A percentile compares a stretch with the other conserved stretches of the same genome.
These are phyloP conservation scores for Pleurotus salmoneostramineus DNA, from an alignment of 768 basidiomycete species.

Conservation along the genomic window DNA sequence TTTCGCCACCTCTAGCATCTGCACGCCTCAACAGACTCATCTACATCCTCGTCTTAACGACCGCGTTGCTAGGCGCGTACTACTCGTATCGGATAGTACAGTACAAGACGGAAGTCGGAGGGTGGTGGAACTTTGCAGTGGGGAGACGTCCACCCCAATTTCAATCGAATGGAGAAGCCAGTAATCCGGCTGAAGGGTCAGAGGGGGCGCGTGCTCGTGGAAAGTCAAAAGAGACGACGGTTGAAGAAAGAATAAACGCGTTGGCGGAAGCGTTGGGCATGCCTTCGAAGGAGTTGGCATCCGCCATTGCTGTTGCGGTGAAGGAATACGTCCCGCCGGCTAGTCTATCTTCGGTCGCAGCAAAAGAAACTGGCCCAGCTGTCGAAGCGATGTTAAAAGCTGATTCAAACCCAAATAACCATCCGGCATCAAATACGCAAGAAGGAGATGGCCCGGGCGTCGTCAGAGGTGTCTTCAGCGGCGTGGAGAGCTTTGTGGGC, in stretches of 20 bases:
- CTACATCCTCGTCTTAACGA: conserved; percentile 40
- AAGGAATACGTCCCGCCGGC: conserved; percentile 57
- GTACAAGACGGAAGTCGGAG: conserved; percentile 49
- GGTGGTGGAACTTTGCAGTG: conserved; percentile 57
- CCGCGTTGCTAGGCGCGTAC: conserved; percentile 39
- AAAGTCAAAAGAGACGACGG: conserved; percentile 17
- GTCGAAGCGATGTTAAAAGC: conserved; percentile 34
- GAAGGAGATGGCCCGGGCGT: conserved; percentile 16
- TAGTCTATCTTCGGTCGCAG: conserved; percentile 52
- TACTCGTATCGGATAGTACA: conserved; percentile 48
- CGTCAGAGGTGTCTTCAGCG: conserved; percentile 24
- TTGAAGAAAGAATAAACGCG: conserved; percentile 56
- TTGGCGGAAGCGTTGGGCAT: conserved; percentile 63
- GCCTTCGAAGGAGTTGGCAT: conserved; percentile 54
- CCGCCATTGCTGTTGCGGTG: conserved; percentile 59
- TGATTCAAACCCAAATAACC: conserved; percentile 5
- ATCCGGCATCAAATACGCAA: conserved; percentile 8
- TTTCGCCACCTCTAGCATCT: conserved; percentile 41
- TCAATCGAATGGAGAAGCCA: conserved; percentile 7
- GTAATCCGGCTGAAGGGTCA: conserved; percentile 7
- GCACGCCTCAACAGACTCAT: conserved; percentile 45
- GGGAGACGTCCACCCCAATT: conserved; percentile 29
- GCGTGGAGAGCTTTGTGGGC: conserved; percentile 38
- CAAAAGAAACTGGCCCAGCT: conserved; percentile 40
- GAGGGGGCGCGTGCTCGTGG: conserved; percentile 3